These are phyloP conservation scores for Nakaseomyces glabratus DNA, from an alignment of 1,139 yeast genomes.

Conservation along the genomic window DNA sequence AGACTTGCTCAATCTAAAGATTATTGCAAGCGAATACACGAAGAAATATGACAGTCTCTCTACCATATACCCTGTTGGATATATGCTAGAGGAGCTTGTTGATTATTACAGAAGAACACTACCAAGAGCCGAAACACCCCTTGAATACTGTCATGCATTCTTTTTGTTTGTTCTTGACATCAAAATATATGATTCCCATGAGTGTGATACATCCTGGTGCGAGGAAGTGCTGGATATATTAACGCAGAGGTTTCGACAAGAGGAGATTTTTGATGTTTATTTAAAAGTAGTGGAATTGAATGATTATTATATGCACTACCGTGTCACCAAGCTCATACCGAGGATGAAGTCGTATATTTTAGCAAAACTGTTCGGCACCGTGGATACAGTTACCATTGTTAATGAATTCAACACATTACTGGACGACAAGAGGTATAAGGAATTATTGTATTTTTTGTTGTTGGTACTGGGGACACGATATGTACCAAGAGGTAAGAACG, in stretches of 20 bases:
- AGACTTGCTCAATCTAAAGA: neutral
- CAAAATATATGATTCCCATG: conserved; percentile 21
- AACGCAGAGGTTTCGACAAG: neutral
- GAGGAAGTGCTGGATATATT: conserved; percentile 9
- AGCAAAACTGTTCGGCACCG: conserved; percentile 5
- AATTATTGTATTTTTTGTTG: conserved; percentile 22
- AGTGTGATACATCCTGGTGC: conserved; percentile 16
- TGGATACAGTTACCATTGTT: neutral
- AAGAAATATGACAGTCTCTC: neutral
- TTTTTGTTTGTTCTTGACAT: conserved; percentile 24
- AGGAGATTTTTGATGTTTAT: conserved; percentile 12
- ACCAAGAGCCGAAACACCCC: conserved; percentile 9
- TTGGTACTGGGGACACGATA: conserved; percentile 19
- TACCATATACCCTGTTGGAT: conserved; percentile 17
- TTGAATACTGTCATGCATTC: conserved; percentile 13
- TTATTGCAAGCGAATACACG: neutral
- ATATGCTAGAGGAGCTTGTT: conserved; percentile 13
- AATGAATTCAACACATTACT: conserved; percentile 16
- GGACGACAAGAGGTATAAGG: conserved; percentile 16
- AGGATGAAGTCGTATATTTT: conserved; percentile 14
- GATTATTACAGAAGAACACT: conserved; percentile 8
- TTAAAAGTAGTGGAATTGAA: conserved; percentile 14
- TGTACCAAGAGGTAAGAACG: conserved; percentile 16
- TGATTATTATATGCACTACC: conserved; percentile 21
- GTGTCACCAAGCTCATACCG: conserved; percentile 21